Percentiles rank a stretch among this genome's conserved stretches.
Conservation (phyloP, 768 basidiomycete species). For the Naematelia encephala region DNA sequence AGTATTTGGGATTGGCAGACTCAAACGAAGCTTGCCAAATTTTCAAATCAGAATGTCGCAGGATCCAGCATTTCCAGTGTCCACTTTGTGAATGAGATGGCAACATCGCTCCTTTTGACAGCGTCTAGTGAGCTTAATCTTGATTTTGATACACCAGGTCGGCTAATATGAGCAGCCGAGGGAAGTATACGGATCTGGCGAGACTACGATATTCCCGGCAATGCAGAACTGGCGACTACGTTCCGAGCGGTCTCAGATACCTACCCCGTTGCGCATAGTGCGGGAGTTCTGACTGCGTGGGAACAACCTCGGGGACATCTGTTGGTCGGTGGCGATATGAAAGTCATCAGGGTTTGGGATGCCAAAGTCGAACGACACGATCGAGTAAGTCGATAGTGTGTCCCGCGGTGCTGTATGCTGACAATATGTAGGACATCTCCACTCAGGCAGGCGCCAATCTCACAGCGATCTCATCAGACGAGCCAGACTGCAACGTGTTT, state of each 20-base stretch:
- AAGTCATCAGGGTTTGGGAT: slow-evolving; percentile 88
- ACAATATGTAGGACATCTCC: slow-evolving; percentile 66
- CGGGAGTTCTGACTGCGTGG: slow-evolving; percentile 88
- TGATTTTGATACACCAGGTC: not conserved
- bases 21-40: slow-evolving; percentile 70
- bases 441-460: slow-evolving; percentile 88
- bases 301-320: slow-evolving; percentile 80
- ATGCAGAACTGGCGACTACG: slow-evolving; percentile 86
- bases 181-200: slow-evolving; percentile 87
- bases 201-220: slow-evolving; percentile 76
- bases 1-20: slow-evolving; percentile 96
- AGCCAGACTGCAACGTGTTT: slow-evolving; percentile 71
- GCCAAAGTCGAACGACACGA: slow-evolving; percentile 69
- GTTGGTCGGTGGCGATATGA: slow-evolving; percentile 86
- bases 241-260: slow-evolving; percentile 84
- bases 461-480: slow-evolving; percentile 77
- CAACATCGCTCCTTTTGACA: slow-evolving; percentile 81
- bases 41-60: slow-evolving; percentile 80
- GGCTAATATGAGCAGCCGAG: slow-evolving; percentile 61
- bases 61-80: slow-evolving; percentile 82
- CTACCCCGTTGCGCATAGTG: slow-evolving; percentile 66
- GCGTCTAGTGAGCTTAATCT: slow-evolving; percentile 64
- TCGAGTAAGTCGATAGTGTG: slow-evolving; percentile 46
- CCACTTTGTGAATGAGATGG: slow-evolving; percentile 92
- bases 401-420: slow-evolving; percentile 55